These are phyloP conservation scores for Rhynchospora tenuis DNA, from an alignment of 176 grass and related monocot genomes.

Conservation along the genomic window DNA sequence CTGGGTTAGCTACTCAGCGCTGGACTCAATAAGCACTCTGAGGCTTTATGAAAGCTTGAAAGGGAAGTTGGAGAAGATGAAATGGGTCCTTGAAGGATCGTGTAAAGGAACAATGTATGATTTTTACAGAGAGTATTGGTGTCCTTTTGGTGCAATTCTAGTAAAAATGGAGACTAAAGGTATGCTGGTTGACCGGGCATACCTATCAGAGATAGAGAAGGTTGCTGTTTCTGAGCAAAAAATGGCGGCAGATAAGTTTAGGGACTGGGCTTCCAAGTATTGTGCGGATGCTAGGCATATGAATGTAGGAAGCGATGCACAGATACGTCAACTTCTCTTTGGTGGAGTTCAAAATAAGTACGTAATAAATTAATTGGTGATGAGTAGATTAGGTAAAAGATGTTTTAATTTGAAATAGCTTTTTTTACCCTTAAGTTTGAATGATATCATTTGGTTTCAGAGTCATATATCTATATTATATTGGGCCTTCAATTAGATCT, in stretches of 20 bases:
- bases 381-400: background rate
- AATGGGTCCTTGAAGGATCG: slow-evolving; percentile 50
- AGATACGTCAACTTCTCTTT: slow-evolving; percentile 92
- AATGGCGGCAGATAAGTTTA: slow-evolving; percentile 61
- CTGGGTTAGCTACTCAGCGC: slow-evolving; percentile 90
- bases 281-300: slow-evolving; percentile 78
- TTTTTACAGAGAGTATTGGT: slow-evolving; percentile 89
- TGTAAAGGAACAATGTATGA: slow-evolving; percentile 63
- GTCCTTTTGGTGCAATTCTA: slow-evolving; percentile 73
- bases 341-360: slow-evolving; percentile 70
- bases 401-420: background rate
- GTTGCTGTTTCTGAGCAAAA: slow-evolving; percentile 56
- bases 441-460: background rate
- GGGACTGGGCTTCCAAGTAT: slow-evolving; percentile 76
- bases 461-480: background rate
- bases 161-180: slow-evolving; percentile 87
- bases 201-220: slow-evolving; percentile 77
- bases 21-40: slow-evolving; percentile 65
- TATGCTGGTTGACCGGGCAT: slow-evolving; percentile 67
- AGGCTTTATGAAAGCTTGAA: slow-evolving; percentile 82
- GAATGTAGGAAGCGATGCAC: slow-evolving; percentile 81
- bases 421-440: background rate
- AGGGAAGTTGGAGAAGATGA: slow-evolving; percentile 54
- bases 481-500: background rate
- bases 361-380: background rate